A percentile compares a stretch with the other conserved stretches of the same genome.
These are phyloP conservation scores for Aeschynomene evenia DNA, from an alignment of 306 rosid species.

Conservation along the genomic window DNA sequence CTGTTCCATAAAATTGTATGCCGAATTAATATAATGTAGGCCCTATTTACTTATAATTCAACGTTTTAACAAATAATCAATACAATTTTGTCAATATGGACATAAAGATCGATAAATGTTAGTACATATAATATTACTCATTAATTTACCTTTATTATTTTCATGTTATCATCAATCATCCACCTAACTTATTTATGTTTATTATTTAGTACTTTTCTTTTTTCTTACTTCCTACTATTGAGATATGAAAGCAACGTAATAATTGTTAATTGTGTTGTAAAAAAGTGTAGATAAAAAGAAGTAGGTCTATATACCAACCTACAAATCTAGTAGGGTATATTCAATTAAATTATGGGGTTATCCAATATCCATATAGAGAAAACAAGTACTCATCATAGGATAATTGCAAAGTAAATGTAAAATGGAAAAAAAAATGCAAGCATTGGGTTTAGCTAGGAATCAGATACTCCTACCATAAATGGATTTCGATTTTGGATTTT, in stretches of 20 bases:
- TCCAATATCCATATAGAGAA: neutral
- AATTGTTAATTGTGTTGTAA: neutral
- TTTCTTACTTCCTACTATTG: neutral
- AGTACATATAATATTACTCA: no score
- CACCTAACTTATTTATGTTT: neutral
- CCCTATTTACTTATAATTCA: no score
- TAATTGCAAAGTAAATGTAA: no score
- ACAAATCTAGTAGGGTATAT: neutral
- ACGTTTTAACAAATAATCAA: no score
- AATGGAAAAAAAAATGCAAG: neutral
- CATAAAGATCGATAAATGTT: no score
- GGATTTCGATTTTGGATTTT: neutral
- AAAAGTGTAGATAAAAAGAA: neutral
- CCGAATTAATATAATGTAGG: no score
- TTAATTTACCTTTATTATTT: neutral
- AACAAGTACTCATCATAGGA: no score
- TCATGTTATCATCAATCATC: neutral
- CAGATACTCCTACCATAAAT: neutral
- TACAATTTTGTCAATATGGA: no score
- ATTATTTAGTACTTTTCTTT: no score
- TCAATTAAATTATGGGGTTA: neutral
- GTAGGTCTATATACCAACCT: constrained; percentile 5
- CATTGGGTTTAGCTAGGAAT: neutral
- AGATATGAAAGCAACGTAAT: neutral
- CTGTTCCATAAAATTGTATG: no score